Evolutionary conservation across 129 eudicot genomes (phyloP), one percentile per base, ranked within the genome.

Genomic region (Chrysanthemum makinoi): DNA sequence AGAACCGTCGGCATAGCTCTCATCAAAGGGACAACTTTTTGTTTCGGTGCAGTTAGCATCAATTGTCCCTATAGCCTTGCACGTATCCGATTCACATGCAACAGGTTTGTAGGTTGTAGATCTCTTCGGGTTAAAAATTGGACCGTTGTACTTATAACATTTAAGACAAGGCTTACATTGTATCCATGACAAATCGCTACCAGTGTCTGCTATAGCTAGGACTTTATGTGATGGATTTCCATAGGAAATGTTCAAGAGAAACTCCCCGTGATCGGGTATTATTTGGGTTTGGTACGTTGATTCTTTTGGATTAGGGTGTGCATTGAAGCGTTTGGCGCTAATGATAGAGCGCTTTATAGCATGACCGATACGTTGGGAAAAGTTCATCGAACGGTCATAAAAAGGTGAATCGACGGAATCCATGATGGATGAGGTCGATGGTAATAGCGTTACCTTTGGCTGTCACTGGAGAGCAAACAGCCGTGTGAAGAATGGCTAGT

Each of bases 141-240:
- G n/a, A 7, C 60, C 77, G 1, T 5, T 53, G n/a, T 79, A 76
- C 4, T 83, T 70, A 49, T 63, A 74, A 55, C 86, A 83, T 10
- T 69, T 5, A 0, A 39, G 24, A 52, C 86, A 83, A 51, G 86
- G 86, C n/a, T 43, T 26, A 51, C 86, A 79, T 2, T 70, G 86
- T 33, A 67, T 79, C 86, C 86, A 83, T 0, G 70, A 24, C 16
- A 79, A 18, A 51, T 83, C 83, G 43, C 83, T 83, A 50, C 81
- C 86, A 0, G 81, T 76, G 46, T 81, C 81, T 0, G 81, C 81
- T 1, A 72, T 72, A 6, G 81, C 81, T 3, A 81, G 60, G 65
- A 67, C 57, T 60, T 60, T 60, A 52, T 70, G 75, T 8, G 81
- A 52, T 14, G 81, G 81, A 33, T 55, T 54, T 49, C 85, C 81